These are phyloP conservation scores for Austroboletus festivus DNA, from an alignment of 768 basidiomycete genomes.

Conservation along the genomic window DNA sequence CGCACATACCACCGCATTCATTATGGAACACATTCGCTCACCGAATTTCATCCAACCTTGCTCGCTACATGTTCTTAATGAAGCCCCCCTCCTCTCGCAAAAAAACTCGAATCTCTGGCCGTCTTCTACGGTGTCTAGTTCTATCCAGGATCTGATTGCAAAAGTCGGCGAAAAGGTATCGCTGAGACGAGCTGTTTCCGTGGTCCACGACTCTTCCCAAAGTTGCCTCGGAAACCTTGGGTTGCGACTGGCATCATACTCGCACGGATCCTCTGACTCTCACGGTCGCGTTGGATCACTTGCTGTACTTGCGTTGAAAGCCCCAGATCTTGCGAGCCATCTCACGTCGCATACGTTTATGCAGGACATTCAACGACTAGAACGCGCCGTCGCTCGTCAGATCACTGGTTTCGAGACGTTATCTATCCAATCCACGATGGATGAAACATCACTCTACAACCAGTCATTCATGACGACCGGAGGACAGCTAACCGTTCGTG, in stretches of 20 bases:
- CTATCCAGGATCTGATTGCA: slow-evolving; percentile 68
- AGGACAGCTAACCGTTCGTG: slow-evolving; percentile 42
- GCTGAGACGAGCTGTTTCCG: slow-evolving; percentile 54
- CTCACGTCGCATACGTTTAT: slow-evolving; percentile 48
- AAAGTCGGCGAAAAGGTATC: slow-evolving; percentile 80
- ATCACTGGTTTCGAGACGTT: slow-evolving; percentile 78
- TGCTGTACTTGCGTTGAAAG: slow-evolving; percentile 51
- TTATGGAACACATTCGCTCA: slow-evolving; percentile 43
- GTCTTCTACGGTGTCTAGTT: slow-evolving; percentile 50
- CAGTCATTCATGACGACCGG: slow-evolving; percentile 76
- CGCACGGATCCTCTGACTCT: slow-evolving; percentile 52
- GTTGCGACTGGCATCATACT: slow-evolving; percentile 52
- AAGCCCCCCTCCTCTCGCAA: slow-evolving; percentile 65
- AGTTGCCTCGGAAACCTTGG: slow-evolving; percentile 36
- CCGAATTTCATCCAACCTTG: slow-evolving; percentile 44
- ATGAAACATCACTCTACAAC: slow-evolving; percentile 58
- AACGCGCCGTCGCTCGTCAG: slow-evolving; percentile 79
- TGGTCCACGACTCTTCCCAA: slow-evolving; percentile 38
- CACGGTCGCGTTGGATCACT: slow-evolving; percentile 63
- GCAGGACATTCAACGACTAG: slow-evolving; percentile 57
- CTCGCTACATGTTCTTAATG: slow-evolving; percentile 49
- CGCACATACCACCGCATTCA: slow-evolving; percentile 78
- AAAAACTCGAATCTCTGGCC: slow-evolving; percentile 30
- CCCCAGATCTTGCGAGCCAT: slow-evolving; percentile 42
- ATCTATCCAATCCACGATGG: slow-evolving; percentile 40